These are phyloP conservation scores for Gymnopilus dilepis DNA, from an alignment of 768 basidiomycete genomes.

Conservation along the genomic window DNA sequence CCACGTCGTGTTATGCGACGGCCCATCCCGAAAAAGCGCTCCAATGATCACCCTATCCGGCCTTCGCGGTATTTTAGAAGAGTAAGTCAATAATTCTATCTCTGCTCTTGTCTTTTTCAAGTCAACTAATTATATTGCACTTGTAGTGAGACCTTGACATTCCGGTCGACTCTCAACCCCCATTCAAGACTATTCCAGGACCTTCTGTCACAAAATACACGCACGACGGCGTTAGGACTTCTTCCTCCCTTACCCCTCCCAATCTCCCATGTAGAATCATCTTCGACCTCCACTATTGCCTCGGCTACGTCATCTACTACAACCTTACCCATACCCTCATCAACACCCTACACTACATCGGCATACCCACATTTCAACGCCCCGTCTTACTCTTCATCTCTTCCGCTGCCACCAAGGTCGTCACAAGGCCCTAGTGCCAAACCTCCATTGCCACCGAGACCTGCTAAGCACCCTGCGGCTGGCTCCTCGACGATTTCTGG, in stretches of 20 bases:
- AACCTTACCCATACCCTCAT: slow-evolving; percentile 27
- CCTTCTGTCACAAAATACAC: slow-evolving; percentile 38
- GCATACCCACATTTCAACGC: slow-evolving; percentile 55
- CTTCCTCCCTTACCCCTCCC: slow-evolving; percentile 59
- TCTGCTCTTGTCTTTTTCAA: neutral
- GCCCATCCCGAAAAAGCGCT: slow-evolving; percentile 47
- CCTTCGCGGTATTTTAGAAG: slow-evolving; percentile 69
- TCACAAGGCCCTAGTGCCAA: slow-evolving; percentile 34
- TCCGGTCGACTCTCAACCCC: slow-evolving; percentile 49
- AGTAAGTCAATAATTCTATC: slow-evolving; percentile 45
- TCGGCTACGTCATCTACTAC: neutral
- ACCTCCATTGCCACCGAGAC: slow-evolving; percentile 48
- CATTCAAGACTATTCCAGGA: slow-evolving; percentile 47
- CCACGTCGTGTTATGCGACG: slow-evolving; percentile 76
- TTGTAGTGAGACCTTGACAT: slow-evolving; percentile 43
- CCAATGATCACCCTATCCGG: slow-evolving; percentile 83
- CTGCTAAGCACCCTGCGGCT: slow-evolving; percentile 31
- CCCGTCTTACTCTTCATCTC: slow-evolving; percentile 47
- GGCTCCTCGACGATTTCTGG: neutral
- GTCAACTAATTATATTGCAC: slow-evolving; percentile 12
- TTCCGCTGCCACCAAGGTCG: slow-evolving; percentile 53
- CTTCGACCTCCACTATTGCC: neutral
- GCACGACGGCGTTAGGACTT: slow-evolving; percentile 38
- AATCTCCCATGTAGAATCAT: neutral
- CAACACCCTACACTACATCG: slow-evolving; percentile 29